Conservation (phyloP, 2,329 filamentous ascomycete species). For the Fusarium longipes region DNA sequence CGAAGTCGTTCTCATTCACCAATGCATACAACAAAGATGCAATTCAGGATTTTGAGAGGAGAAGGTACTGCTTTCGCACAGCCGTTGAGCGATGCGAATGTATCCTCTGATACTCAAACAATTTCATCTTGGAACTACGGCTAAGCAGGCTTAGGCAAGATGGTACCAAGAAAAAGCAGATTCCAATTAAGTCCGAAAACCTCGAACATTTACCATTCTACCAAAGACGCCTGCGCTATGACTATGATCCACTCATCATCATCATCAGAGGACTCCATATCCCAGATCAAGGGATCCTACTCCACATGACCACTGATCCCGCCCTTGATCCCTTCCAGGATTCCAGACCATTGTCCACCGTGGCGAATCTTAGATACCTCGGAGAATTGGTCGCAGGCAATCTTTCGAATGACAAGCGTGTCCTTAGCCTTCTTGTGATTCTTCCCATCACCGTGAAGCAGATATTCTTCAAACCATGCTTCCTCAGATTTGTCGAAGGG, state of each 20-base stretch:
- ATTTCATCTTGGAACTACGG: too few species aligned
- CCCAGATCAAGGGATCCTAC: constrained; percentile 7
- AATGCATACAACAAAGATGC: background rate
- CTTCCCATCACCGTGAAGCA: constrained; percentile 73
- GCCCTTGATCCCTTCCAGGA: constrained; percentile 63
- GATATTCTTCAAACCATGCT: constrained; percentile 76
- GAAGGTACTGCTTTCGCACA: background rate
- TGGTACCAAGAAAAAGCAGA: background rate
- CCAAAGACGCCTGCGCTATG: constrained; percentile 45
- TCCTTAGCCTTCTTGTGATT: constrained; percentile 74
- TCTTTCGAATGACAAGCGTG: constrained; percentile 77
- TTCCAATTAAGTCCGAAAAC: background rate
- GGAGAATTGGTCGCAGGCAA: constrained; percentile 71
- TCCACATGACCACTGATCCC: constrained; percentile 54
- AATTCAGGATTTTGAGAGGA: too few species aligned
- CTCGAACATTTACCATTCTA: background rate
- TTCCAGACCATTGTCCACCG: constrained; percentile 60
- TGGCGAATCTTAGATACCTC: constrained; percentile 59
- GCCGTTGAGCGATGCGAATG: background rate
- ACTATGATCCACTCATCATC: too few species aligned
- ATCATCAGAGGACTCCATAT: too few species aligned
- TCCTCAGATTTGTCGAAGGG: constrained; percentile 79
- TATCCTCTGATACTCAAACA: background rate
- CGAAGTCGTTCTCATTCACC: background rate
- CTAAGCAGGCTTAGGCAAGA: too few species aligned